Evolutionary conservation across 1,284 basidiomycete genomes (phyloP).

Genomic region (Microbotryomycetes sp.): DNA sequence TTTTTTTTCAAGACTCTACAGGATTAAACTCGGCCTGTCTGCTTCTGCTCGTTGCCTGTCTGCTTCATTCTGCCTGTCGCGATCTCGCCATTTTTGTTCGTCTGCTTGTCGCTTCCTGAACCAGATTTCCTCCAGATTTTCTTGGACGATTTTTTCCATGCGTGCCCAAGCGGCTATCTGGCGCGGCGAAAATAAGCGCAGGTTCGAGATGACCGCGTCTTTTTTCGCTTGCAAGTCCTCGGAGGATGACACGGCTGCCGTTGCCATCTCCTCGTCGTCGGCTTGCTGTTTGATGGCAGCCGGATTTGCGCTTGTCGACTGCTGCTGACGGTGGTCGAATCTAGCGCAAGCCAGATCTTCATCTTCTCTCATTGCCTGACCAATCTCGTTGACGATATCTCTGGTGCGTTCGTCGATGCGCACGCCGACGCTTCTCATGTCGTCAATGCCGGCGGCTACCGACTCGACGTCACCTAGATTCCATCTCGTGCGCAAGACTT

Average conservation of each 20-base stretch:
- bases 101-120: neutral
- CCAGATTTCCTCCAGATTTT: slow-evolving; percentile 6
- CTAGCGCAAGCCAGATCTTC: slow-evolving; percentile 10
- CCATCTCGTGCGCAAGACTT: slow-evolving; percentile 26
- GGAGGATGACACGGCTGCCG: neutral
- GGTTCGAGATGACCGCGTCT: neutral
- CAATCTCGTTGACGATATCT: slow-evolving; percentile 17
- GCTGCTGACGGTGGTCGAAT: neutral
- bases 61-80: neutral
- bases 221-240: too few species aligned
- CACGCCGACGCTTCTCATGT: slow-evolving; percentile 23
- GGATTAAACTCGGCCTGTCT: too few species aligned
- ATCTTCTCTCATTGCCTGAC: slow-evolving; percentile 16
- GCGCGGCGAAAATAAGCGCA: slow-evolving; percentile 1
- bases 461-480: slow-evolving; percentile 14
- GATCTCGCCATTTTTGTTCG: neutral
- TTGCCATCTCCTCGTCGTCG: neutral
- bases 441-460: slow-evolving; percentile 14
- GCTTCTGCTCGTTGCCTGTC: neutral
- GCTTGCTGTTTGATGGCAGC: neutral
- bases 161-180: slow-evolving; percentile 15
- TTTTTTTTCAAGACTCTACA: too few species aligned
- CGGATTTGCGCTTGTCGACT: neutral
- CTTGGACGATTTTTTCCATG: slow-evolving; percentile 27
- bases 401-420: slow-evolving; percentile 5